phyloP scores from a whole-genome alignment of 179 eudicot species.

The Vitellaria paradoxa region DNA sequence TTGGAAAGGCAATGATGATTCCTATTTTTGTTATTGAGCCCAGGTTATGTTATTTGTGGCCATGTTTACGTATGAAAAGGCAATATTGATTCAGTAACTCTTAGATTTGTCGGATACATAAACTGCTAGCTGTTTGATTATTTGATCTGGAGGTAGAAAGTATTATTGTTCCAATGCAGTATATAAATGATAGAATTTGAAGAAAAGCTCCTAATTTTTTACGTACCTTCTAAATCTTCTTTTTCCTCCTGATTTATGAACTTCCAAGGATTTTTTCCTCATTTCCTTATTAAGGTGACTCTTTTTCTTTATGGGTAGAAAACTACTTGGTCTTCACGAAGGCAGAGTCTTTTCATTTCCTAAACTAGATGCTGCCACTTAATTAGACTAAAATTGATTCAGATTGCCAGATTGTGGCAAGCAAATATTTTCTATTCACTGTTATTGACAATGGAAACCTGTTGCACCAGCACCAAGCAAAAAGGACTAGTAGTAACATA shows the following conservation, averaged over 20 bases:
- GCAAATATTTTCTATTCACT: background rate
- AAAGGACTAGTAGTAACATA: background rate
- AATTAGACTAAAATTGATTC: background rate
- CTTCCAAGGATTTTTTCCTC: background rate
- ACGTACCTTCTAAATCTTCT: background rate
- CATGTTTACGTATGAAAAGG: no score
- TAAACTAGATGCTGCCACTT: background rate
- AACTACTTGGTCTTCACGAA: background rate
- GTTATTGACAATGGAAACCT: background rate
- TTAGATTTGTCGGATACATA: background rate
- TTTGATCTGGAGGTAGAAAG: slow-evolving; percentile 8
- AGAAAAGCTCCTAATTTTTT: background rate
- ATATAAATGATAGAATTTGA: no score
- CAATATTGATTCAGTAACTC: no score
- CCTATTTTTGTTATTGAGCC: no score
- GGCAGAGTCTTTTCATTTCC: background rate
- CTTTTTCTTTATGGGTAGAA: background rate
- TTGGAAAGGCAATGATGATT: no score
- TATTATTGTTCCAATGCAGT: background rate
- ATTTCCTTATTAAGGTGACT: no score
- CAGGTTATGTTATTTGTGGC: no score
- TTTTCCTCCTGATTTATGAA: background rate
- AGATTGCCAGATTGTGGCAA: background rate
- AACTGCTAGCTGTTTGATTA: no score
- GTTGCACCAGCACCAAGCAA: no score